A percentile compares a stretch with the other conserved stretches of the same genome.
Evolutionary conservation across 1,284 basidiomycete species (phyloP).

Genomic region (Amylostereum areolatum): DNA sequence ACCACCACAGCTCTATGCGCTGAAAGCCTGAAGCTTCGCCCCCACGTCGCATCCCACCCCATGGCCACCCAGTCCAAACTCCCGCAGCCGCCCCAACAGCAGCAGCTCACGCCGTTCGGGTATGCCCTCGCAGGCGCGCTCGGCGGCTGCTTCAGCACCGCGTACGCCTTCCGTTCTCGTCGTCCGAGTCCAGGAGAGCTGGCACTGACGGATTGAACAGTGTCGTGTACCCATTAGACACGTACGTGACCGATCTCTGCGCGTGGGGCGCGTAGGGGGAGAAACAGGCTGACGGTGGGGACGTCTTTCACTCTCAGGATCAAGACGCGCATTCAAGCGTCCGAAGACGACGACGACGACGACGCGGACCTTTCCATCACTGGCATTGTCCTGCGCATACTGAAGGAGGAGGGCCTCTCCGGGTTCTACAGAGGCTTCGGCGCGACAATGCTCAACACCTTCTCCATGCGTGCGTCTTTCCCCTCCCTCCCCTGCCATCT

Average conservation of each 20-base stretch:
- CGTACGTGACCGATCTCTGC: conserved; percentile 45
- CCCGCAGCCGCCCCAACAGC: conserved; percentile 37
- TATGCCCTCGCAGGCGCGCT: conserved; percentile 93
- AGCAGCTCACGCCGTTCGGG: conserved; percentile 82
- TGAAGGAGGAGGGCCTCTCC: conserved; percentile 71
- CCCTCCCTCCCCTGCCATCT: neutral
- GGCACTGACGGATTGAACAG: conserved; percentile 32
- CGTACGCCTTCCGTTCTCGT: conserved; percentile 50
- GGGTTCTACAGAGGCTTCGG: conserved; percentile 92
- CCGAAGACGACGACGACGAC: conserved; percentile 30
- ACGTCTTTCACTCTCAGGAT: conserved; percentile 43
- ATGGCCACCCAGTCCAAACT: conserved; percentile 55
- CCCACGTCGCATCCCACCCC: neutral
- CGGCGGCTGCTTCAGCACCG: conserved; percentile 89
- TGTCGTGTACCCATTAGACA: conserved; percentile 93
- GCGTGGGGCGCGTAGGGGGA: no score
- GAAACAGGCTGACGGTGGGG: conserved; percentile 4
- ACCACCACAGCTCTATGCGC: no score
- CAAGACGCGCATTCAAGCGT: conserved; percentile 93
- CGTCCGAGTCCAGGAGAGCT: neutral
- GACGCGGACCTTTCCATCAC: conserved; percentile 59
- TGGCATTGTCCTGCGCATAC: conserved; percentile 61
- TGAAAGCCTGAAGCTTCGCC: no score
- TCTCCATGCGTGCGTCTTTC: conserved; percentile 80
- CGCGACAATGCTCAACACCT: conserved; percentile 98